These are phyloP conservation scores for Eucalyptus tenuipes DNA, from an alignment of 345 rosid species.

Conservation along the genomic window DNA sequence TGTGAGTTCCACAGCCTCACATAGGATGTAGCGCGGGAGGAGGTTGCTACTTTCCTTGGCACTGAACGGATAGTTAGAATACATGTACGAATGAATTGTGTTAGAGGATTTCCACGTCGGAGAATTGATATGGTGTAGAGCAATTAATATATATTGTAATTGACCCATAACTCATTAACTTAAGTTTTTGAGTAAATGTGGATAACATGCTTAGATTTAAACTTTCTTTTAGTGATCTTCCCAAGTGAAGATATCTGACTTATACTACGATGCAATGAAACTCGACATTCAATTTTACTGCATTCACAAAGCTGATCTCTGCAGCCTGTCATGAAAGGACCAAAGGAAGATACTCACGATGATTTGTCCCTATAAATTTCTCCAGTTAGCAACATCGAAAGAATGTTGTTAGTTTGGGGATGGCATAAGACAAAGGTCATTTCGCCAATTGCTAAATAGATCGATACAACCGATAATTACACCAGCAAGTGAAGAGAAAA, in stretches of 20 bases:
- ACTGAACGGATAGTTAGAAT: not conserved
- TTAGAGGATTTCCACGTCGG: rapidly evolving
- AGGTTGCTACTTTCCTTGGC: not conserved
- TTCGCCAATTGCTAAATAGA: not conserved
- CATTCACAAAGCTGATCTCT: too few species aligned
- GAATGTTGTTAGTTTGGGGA: not conserved
- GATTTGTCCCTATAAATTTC: too few species aligned
- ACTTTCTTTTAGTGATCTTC: too few species aligned
- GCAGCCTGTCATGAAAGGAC: rapidly evolving
- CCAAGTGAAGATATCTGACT: too few species aligned
- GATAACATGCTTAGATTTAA: too few species aligned
- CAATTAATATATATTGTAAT: rapidly evolving
- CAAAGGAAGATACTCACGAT: too few species aligned
- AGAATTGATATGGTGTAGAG: rapidly evolving
- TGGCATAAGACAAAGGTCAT: not conserved
- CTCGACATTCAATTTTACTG: too few species aligned
- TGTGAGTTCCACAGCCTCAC: not conserved
- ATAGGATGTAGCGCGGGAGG: not conserved
- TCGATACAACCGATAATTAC: not conserved
- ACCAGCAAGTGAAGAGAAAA: not conserved
- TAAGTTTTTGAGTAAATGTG: rapidly evolving
- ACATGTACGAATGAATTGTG: too few species aligned
- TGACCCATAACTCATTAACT: rapidly evolving
- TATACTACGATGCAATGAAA: rapidly evolving
- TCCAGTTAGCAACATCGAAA: not conserved